These are phyloP conservation scores for Botrytis hyacinthi DNA, from an alignment of 2,329 filamentous ascomycete genomes.

Conservation along the genomic window DNA sequence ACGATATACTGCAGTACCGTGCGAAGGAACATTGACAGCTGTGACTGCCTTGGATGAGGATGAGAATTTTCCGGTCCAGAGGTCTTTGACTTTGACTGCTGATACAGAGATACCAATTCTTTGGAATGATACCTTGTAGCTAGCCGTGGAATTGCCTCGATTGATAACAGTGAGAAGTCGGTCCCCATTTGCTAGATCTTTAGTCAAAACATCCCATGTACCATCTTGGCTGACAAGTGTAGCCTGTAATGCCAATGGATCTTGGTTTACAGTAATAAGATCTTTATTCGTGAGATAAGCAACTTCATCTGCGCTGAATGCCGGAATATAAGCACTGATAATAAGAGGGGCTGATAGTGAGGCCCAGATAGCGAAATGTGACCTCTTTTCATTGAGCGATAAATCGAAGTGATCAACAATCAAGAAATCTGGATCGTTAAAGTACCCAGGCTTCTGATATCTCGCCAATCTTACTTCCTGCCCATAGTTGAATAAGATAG, in stretches of 20 bases:
- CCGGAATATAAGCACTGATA: slow-evolving; percentile 39
- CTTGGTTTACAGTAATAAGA: slow-evolving; percentile 34
- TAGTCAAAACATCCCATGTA: slow-evolving; percentile 47
- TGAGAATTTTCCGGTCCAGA: slow-evolving; percentile 45
- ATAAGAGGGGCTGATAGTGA: slow-evolving; percentile 36
- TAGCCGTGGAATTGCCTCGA: slow-evolving; percentile 39
- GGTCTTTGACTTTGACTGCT: slow-evolving; percentile 41
- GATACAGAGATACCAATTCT: slow-evolving; percentile 32
- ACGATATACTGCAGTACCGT: slow-evolving; percentile 42
- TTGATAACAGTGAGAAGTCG: slow-evolving; percentile 49
- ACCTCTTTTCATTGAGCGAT: slow-evolving; percentile 32
- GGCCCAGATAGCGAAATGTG: slow-evolving; percentile 36
- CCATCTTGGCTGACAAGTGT: slow-evolving; percentile 47
- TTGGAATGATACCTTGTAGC: slow-evolving; percentile 36
- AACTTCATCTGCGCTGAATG: slow-evolving; percentile 39
- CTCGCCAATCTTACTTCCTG: slow-evolving; percentile 38
- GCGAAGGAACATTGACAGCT: slow-evolving; percentile 42
- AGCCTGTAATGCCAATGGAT: slow-evolving; percentile 37
- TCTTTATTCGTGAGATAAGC: slow-evolving; percentile 41
- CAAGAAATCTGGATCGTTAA: slow-evolving; percentile 37
- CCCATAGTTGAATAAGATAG: slow-evolving; percentile 49
- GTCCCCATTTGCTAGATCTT: slow-evolving; percentile 48
- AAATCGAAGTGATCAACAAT: slow-evolving; percentile 35
- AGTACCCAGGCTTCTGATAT: slow-evolving; percentile 42
- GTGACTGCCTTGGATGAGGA: slow-evolving; percentile 37